A percentile compares a stretch with the other conserved stretches of the same genome.
Conservation (phyloP, 176 grass and related monocot species). For the Stipa capillata region DNA sequence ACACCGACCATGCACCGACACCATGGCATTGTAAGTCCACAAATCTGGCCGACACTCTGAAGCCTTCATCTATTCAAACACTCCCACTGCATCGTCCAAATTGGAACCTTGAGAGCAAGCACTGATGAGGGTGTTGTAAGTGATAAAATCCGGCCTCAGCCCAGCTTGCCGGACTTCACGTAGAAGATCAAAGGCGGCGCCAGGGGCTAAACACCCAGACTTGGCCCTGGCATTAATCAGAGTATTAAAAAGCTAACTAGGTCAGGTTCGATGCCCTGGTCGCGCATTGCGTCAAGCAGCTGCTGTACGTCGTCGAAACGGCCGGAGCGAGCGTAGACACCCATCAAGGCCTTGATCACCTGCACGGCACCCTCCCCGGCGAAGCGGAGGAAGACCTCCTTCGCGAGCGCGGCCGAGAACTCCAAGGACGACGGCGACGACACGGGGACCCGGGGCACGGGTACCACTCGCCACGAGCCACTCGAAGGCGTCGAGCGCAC, state of each 20-base stretch:
- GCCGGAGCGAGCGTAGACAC: slow-evolving; percentile 67
- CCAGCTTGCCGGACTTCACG: slow-evolving; percentile 53
- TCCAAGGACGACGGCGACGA: slow-evolving; percentile 61
- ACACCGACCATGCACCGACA: slow-evolving; percentile 61
- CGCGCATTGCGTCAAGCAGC: slow-evolving; percentile 64
- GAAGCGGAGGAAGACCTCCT: slow-evolving; percentile 66
- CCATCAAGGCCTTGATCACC: slow-evolving; percentile 98
- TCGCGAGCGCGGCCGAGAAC: slow-evolving; percentile 78
- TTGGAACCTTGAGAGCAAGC: slow-evolving; percentile 63
- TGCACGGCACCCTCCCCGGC: slow-evolving; percentile 48
- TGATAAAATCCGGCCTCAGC: slow-evolving; percentile 77
- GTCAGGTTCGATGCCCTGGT: slow-evolving; percentile 69
- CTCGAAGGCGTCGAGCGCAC: slow-evolving; percentile 82
- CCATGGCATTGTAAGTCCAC: slow-evolving; percentile 93
- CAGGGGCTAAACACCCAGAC: slow-evolving; percentile 38
- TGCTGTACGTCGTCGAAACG: slow-evolving; percentile 47
- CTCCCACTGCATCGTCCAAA: slow-evolving; percentile 52
- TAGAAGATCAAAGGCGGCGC: slow-evolving; percentile 60
- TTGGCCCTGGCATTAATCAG: slow-evolving; percentile 89
- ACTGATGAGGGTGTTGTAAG: slow-evolving; percentile 90
- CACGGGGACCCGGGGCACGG: slow-evolving; percentile 49
- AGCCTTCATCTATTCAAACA: slow-evolving; percentile 75
- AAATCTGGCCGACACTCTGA: slow-evolving; percentile 68
- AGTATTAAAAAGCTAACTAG: slow-evolving; percentile 92
- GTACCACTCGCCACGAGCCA: slow-evolving; percentile 52